phyloP scores from a whole-genome alignment of 2,329 filamentous ascomycete species.

The Dothideomycetes sp. region DNA sequence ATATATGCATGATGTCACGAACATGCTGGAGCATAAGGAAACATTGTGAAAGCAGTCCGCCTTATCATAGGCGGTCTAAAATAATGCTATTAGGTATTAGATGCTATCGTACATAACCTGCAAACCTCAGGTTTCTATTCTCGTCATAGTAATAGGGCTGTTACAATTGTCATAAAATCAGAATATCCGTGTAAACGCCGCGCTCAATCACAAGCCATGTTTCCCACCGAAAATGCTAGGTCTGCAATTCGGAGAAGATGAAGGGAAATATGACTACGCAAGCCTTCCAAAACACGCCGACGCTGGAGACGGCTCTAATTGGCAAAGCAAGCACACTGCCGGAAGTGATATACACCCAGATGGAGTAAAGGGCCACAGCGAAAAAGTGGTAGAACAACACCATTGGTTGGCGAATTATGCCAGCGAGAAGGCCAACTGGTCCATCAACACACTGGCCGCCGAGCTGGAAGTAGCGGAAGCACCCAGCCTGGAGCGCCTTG shows the following conservation, averaged over 20 bases:
- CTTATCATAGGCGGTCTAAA: too few species aligned
- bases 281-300: conserved; percentile 42
- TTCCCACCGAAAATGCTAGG: too few species aligned
- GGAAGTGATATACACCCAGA: conserved; percentile 55
- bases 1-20: too few species aligned
- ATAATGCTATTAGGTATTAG: too few species aligned
- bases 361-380: conserved; percentile 75
- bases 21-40: too few species aligned
- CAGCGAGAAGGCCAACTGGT: conserved; percentile 71
- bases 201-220: conserved; percentile 4
- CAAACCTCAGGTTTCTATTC: too few species aligned
- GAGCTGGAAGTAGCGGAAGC: conserved; percentile 81
- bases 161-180: too few species aligned
- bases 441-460: conserved; percentile 63
- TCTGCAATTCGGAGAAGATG: conserved; percentile 26
- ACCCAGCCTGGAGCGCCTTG: conserved; percentile 72
- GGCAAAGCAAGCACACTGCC: conserved; percentile 31
- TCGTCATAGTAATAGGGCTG: too few species aligned
- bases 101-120: too few species aligned
- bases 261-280: conserved; percentile 42
- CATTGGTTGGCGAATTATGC: conserved; percentile 65
- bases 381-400: conserved; percentile 91
- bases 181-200: too few species aligned
- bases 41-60: too few species aligned
- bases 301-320: conserved; percentile 25